Evolutionary conservation across 768 basidiomycete genomes (phyloP).

Genomic region (Lentinula raphanica): DNA sequence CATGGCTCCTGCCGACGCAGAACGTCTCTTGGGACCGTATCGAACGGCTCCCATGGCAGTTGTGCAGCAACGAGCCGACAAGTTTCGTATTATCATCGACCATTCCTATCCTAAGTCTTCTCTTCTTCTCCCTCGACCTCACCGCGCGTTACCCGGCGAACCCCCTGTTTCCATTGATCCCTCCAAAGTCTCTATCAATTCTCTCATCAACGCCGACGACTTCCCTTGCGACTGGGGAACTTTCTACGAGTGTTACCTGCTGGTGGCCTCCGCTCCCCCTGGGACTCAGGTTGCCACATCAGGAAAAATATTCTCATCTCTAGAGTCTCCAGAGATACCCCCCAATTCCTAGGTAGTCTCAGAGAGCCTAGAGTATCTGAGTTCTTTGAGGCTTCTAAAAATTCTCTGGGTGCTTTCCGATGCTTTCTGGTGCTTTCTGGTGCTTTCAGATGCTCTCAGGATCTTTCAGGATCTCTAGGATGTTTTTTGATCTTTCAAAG

Average conservation of each 20-base stretch:
- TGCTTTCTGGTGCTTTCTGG: too few relatives aligned
- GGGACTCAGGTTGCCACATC: too few relatives aligned
- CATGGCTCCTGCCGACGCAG: neutral
- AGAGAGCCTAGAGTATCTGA: too few relatives aligned
- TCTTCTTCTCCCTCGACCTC: neutral
- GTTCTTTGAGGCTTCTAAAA: too few relatives aligned
- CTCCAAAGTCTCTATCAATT: constrained; percentile 18
- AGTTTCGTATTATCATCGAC: constrained; percentile 22
- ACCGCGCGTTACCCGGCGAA: neutral
- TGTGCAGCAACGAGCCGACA: constrained; percentile 16
- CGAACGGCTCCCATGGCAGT: constrained; percentile 22
- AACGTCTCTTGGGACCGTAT: constrained; percentile 19
- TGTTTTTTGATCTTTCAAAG: too few relatives aligned
- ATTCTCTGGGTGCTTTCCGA: too few relatives aligned
- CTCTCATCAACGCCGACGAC: constrained; percentile 17
- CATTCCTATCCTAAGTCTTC: constrained; percentile 18
- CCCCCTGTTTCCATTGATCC: constrained; percentile 7
- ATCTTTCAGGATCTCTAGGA: too few relatives aligned
- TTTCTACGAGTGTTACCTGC: constrained; percentile 18
- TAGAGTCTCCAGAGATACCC: too few relatives aligned
- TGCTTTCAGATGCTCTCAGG: too few relatives aligned
- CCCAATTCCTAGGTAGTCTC: too few relatives aligned
- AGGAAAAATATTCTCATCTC: too few relatives aligned
- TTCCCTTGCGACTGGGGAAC: constrained; percentile 28
- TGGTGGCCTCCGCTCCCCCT: constrained; percentile 28